phyloP scores from a whole-genome alignment of 352 stramenopile genomes.

The Pythium periplocum region DNA sequence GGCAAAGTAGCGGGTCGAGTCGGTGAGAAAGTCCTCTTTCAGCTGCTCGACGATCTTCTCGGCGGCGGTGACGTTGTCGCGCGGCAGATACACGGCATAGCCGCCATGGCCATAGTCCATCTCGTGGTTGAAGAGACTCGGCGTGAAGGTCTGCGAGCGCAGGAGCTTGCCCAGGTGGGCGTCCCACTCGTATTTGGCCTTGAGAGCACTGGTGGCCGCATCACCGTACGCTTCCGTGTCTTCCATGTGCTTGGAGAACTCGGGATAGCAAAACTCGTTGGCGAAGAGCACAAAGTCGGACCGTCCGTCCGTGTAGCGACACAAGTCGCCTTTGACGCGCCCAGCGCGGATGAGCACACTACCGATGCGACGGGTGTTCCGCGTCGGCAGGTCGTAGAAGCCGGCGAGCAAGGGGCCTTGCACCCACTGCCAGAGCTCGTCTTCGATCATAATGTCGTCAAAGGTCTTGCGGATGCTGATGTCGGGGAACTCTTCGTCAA shows the following conservation, averaged over 20 bases:
- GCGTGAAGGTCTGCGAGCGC: constrained; percentile 67
- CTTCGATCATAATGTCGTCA: constrained; percentile 51
- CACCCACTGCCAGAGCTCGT: constrained; percentile 74
- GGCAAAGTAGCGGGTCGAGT: constrained; percentile 56
- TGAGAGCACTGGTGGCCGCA: constrained; percentile 7
- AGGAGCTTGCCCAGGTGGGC: constrained; percentile 31
- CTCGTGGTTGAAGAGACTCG: constrained; percentile 52
- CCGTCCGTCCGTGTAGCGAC: constrained; percentile 29
- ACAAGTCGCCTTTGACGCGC: constrained; percentile 48
- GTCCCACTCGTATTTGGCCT: constrained; percentile 41
- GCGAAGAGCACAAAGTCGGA: constrained; percentile 68
- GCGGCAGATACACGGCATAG: constrained; percentile 63
- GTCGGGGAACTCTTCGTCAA: constrained; percentile 63
- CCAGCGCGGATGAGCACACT: constrained; percentile 62
- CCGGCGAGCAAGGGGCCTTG: constrained; percentile 57
- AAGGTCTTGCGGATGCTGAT: constrained; percentile 58
- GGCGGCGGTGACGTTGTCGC: constrained; percentile 59
- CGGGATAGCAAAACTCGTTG: constrained; percentile 65
- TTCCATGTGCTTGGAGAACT: constrained; percentile 38
- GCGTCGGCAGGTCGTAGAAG: constrained; percentile 61
- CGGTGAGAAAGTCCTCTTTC: constrained; percentile 53
- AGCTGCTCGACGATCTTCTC: constrained; percentile 37
- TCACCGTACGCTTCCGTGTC: constrained; percentile 49
- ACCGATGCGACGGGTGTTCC: constrained; percentile 57
- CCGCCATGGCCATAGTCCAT: constrained; percentile 75